Evolutionary conservation across 495 filamentous ascomycete genomes (phyloP), one percentile per base, ranked within the genome.

Genomic region (Talaromyces nanjingensis): DNA sequence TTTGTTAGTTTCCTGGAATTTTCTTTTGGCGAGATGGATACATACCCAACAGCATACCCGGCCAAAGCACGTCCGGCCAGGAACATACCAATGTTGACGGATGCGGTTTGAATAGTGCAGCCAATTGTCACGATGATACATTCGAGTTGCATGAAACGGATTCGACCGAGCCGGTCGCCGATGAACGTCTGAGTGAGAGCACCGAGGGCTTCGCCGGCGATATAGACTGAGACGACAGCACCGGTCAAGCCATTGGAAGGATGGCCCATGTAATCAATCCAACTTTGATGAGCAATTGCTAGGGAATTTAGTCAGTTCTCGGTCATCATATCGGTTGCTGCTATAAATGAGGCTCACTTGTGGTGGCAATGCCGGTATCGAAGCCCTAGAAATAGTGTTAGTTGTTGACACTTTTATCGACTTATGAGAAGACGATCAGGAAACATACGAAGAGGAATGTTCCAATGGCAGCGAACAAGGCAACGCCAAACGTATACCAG

Each of bases 241-340:
- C 84, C 84, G n/a, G 81, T 84, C 6, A 84, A 67, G 0, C 74
- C 83, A 64, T 79, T 73, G 18, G 81, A 82, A 7, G 84, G 84
- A 49, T 81, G 65, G 37, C 78, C 33, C 83, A 86, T 85, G 66
- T 85, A 86, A 65, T 82, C 76, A 56, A 85, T 79, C 82, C 81
- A 86, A 68, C 82, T 85, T 69, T 81, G 68, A 66, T 86, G 84
- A 11, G 84, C 82, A 61, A 86, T 86, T 29, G 84, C 82, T 84
- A 59, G 27, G 47, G 24, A 1, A 11, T 25, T 34, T 69, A 55
- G 71, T 71, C 63, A 49, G 45, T 49, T 52, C 53, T 34, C 24
- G 11, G 11, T 52, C 18, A 37, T 29, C 58, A 20, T 37, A 12
- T 42, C 5, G 47, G 6, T 16, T 6, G 14, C 33, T 34, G 14